These are phyloP conservation scores for Fonsecaea erecta DNA, from an alignment of 2,329 filamentous ascomycete genomes.

Conservation along the genomic window DNA sequence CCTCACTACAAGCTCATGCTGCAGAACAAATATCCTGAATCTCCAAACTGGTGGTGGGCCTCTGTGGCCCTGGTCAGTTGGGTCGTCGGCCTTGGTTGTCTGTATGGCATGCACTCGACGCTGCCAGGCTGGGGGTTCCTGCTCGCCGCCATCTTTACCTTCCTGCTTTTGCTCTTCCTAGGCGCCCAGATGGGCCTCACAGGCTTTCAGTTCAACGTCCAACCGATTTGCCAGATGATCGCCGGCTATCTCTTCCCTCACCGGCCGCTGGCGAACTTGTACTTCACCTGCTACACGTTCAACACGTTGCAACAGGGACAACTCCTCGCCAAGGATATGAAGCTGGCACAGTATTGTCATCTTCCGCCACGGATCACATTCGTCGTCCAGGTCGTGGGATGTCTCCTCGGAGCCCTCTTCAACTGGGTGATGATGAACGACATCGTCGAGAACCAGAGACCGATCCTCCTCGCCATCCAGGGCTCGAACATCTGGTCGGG, in stretches of 20 bases:
- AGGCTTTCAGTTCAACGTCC: neutral
- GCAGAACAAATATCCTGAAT: conserved; percentile 45
- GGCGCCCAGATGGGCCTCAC: conserved; percentile 45
- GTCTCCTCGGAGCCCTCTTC: conserved; percentile 43
- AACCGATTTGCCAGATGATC: conserved; percentile 48
- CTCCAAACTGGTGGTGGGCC: conserved; percentile 51
- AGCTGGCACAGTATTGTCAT: conserved; percentile 46
- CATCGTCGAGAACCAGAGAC: conserved; percentile 51
- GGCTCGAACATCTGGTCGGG: conserved; percentile 56
- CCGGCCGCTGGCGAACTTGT: conserved; percentile 44
- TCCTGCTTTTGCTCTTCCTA: conserved; percentile 48
- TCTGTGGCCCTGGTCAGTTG: no score
- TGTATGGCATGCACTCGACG: no score
- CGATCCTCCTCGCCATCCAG: conserved; percentile 49
- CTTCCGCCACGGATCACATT: conserved; percentile 53
- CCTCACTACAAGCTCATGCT: neutral
- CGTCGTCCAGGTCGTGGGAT: conserved; percentile 41
- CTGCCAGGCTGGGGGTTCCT: conserved; percentile 46
- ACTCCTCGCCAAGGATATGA: conserved; percentile 43
- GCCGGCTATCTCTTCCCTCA: conserved; percentile 55
- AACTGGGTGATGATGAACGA: conserved; percentile 55
- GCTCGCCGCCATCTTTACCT: conserved; percentile 45
- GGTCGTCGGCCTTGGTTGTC: no score
- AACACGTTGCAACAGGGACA: conserved; percentile 42
- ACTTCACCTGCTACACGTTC: conserved; percentile 41